phyloP scores from a whole-genome alignment of 2,329 filamentous ascomycete species.

The Aspergillus tanneri region DNA sequence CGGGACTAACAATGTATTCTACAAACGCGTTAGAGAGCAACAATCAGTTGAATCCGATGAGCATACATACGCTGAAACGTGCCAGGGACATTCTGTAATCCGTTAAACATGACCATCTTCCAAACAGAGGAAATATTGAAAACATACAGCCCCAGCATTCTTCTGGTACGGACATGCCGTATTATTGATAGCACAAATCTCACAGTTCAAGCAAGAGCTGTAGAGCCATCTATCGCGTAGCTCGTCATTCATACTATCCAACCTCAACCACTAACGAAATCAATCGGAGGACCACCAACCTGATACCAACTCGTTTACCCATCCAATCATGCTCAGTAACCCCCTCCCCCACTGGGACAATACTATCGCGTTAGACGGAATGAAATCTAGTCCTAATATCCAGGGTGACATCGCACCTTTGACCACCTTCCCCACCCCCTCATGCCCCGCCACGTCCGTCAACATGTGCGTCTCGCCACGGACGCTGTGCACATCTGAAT shows the following conservation, averaged over 20 bases:
- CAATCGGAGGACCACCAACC: conserved; percentile 23
- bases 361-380: not conserved
- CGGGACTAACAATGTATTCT: conserved; percentile 40
- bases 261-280: not conserved
- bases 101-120: conserved; percentile 2
- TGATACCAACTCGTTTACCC: conserved; percentile 32
- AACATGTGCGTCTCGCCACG: conserved; percentile 44
- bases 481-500: conserved; percentile 50
- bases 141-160: conserved; percentile 38
- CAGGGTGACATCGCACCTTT: conserved; percentile 21
- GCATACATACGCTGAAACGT: conserved; percentile 37
- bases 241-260: conserved; percentile 20
- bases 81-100: conserved; percentile 35
- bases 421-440: conserved; percentile 48
- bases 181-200: conserved; percentile 40
- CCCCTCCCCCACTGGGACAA: conserved; percentile 26
- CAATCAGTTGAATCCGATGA: not conserved
- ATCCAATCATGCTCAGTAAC: conserved; percentile 31
- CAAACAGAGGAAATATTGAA: not conserved
- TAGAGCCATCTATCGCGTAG: conserved; percentile 34
- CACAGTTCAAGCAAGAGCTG: conserved; percentile 39
- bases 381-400: not conserved
- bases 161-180: conserved; percentile 41
- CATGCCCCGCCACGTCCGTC: conserved; percentile 50
- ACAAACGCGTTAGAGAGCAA: not conserved